Evolutionary conservation across 2,329 filamentous ascomycete genomes (phyloP).

Genomic region (Fusarium stilboides): DNA sequence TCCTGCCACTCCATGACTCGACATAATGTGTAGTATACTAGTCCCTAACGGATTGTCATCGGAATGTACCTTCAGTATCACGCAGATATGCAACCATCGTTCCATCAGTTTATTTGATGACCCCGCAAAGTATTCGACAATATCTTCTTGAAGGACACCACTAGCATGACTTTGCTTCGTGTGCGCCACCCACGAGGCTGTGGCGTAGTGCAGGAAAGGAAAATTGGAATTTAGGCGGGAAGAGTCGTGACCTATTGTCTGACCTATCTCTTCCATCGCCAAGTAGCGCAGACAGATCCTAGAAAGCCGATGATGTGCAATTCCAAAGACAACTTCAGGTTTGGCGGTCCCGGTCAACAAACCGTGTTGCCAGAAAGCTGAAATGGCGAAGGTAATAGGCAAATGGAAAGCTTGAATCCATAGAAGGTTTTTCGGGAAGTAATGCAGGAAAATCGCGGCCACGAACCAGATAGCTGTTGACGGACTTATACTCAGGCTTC

Average conservation of each 20-base stretch:
- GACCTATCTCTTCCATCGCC: not conserved
- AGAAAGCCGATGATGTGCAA: not conserved
- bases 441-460: too few species aligned
- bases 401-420: too few species aligned
- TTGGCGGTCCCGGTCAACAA: not conserved
- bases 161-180: not conserved
- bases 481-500: too few species aligned
- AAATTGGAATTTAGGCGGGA: not conserved
- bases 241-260: not conserved
- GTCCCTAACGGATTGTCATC: not conserved
- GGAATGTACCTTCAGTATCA: not conserved
- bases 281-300: not conserved
- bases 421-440: too few species aligned
- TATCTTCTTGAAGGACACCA: not conserved
- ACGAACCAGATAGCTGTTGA: too few species aligned
- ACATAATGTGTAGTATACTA: not conserved
- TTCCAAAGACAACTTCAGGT: not conserved
- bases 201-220: slow-evolving; percentile 2
- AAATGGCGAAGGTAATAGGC: too few species aligned
- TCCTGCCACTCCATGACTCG: not conserved
- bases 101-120: not conserved
- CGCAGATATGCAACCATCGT: not conserved
- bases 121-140: not conserved
- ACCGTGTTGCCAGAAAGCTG: too few species aligned
- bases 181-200: not conserved